Evolutionary conservation across 306 rosid species (phyloP), one percentile per base, ranked within the genome.

Genomic region (Potentilla sterilis): DNA sequence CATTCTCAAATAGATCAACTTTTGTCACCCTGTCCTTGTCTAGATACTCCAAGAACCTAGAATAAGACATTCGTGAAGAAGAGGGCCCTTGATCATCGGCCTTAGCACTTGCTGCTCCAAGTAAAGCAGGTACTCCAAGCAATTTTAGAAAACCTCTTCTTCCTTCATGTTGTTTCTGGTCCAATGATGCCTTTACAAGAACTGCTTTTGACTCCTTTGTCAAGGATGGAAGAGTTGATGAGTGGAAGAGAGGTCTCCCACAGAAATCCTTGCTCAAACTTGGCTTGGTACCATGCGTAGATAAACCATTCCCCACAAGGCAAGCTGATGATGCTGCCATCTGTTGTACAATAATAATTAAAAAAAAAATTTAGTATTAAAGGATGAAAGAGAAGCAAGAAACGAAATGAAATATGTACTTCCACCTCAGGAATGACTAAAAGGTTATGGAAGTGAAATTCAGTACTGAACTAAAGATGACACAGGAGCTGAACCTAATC

Each of bases 71-170:
- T 86, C 87, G 88, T 66, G 99, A 95, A 70, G 97, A 85, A 73
- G 99, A 95, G 84, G 83, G 88, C 37, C 93, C 97, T 87, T 92
- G 93, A 49, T 92, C 99, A 75, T 95, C 99, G 6, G 99, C 99
- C 79, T 67, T 79, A 51, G 97, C 97, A 59, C 70, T 88, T 61
- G 85, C 89, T 49, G 80, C 84, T 77, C 89, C 97, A 66, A 92
- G 76, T 74, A 95, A 79, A 83, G 90, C 80, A 1, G 96, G 89
- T 40, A 84, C 74, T n/a, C 93, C 95, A 42, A 87, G 81, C 83
- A 93, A 79, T 81, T 90, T 95, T 13, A 95, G 83, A 85, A 95
- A 87, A 69, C 81, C 88, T 88, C 97, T 90, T 86, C 99, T 90
- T 59, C 91, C 91, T 77, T 90, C 96, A 59, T 79, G 82, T 69